A percentile compares a stretch with the other conserved stretches of the same genome.
Evolutionary conservation across 352 stramenopile genomes (phyloP).

Genomic region (Lagenidium giganteum): DNA sequence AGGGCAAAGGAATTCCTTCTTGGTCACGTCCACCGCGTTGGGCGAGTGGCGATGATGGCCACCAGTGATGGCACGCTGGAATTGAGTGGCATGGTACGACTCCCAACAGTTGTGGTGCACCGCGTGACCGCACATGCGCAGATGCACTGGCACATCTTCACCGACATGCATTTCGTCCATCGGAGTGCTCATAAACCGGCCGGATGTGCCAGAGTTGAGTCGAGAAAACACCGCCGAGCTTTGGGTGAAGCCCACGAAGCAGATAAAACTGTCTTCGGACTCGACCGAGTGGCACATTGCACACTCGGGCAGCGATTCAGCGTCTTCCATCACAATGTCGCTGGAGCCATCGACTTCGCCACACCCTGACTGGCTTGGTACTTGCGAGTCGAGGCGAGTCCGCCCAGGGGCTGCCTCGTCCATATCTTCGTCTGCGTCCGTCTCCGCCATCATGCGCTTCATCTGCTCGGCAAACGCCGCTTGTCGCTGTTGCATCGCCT

Average conservation of each 20-base stretch:
- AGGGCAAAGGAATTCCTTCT: constrained; percentile 94
- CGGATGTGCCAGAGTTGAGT: constrained; percentile 37
- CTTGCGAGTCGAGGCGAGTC: no score
- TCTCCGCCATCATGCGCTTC: constrained; percentile 39
- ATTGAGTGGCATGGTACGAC: constrained; percentile 89
- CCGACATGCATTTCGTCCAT: constrained; percentile 75
- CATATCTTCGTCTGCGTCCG: constrained; percentile 22
- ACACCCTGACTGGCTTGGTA: no score
- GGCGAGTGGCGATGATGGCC: constrained; percentile 85
- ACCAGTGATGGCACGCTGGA: constrained; percentile 87
- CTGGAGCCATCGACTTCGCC: constrained; percentile 23
- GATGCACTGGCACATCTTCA: constrained; percentile 59
- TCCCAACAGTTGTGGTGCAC: constrained; percentile 92
- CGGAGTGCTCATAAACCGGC: constrained; percentile 40
- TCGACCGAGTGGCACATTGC: constrained; percentile 71
- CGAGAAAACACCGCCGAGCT: constrained; percentile 53
- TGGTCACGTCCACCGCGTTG: constrained; percentile 92
- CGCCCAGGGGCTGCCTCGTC: no score
- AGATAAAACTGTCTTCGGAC: constrained; percentile 62
- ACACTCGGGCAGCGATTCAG: constrained; percentile 36
- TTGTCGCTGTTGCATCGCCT: constrained; percentile 62
- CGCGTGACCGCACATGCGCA: constrained; percentile 88
- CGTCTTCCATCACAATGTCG: constrained; percentile 35
- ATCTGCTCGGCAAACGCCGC: constrained; percentile 61
- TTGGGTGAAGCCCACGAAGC: constrained; percentile 72